Conservation (phyloP, 768 basidiomycete species). For the Mycena rebaudengoi region DNA sequence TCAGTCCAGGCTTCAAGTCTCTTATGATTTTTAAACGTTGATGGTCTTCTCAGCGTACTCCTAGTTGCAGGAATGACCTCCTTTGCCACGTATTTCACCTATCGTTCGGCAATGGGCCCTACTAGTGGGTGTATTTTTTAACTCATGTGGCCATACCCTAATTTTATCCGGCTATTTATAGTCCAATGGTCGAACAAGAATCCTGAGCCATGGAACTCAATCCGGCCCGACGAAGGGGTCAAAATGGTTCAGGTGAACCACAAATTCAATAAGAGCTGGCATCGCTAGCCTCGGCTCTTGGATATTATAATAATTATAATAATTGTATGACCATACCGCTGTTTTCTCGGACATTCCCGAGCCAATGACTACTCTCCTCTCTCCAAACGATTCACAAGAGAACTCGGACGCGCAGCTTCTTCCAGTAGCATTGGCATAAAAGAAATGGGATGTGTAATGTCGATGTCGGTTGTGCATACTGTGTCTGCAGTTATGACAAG, state of each 20-base stretch:
- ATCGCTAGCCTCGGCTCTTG: conserved; percentile 38
- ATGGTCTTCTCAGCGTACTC: conserved; percentile 48
- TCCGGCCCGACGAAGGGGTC: conserved; percentile 77
- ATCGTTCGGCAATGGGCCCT: conserved; percentile 69
- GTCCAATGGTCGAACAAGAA: conserved; percentile 71
- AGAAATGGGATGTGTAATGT: no score
- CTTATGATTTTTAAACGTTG: background rate
- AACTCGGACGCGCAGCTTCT: no score
- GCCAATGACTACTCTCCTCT: no score
- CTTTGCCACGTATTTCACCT: conserved; percentile 67
- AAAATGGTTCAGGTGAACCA: conserved; percentile 77
- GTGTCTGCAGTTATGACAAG: no score
- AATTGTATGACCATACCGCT: no score
- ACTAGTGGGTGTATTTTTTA: conserved; percentile 48
- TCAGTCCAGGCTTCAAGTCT: conserved; percentile 35
- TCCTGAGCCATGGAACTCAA: conserved; percentile 90
- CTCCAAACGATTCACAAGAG: no score
- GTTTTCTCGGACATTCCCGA: no score
- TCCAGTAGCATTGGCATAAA: no score
- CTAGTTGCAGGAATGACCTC: conserved; percentile 58
- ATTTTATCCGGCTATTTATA: conserved; percentile 31
- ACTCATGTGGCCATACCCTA: conserved; percentile 8
- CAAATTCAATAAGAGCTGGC: conserved; percentile 77
- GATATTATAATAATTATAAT: no score
- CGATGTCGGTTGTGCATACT: no score